Conservation (phyloP, 1,284 basidiomycete genomes). For the Cryptococcus amylolentus region DNA sequence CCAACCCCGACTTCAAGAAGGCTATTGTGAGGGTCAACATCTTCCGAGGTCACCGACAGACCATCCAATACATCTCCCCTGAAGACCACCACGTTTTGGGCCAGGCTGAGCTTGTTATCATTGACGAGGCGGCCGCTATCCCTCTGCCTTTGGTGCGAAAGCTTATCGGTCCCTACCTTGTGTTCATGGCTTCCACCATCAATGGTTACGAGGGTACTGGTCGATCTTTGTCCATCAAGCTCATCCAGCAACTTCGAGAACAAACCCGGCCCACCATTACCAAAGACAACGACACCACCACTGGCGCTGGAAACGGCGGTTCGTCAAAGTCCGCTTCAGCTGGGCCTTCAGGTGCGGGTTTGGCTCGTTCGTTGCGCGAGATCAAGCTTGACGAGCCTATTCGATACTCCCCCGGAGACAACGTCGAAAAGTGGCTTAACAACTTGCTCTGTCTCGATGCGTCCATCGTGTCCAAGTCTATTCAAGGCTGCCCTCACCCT, state of each 20-base stretch:
- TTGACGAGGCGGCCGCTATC: slow-evolving; percentile 98
- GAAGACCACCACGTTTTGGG: slow-evolving; percentile 96
- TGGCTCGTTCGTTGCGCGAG: slow-evolving; percentile 78
- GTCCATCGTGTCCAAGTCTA: slow-evolving; percentile 61
- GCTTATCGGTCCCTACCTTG: slow-evolving; percentile 94
- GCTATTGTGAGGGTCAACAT: slow-evolving; percentile 95
- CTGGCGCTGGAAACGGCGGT: slow-evolving; percentile 18
- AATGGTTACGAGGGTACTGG: slow-evolving; percentile 99
- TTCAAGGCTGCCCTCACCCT: slow-evolving; percentile 86
- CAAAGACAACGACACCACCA: slow-evolving; percentile 54
- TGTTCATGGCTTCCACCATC: slow-evolving; percentile 97
- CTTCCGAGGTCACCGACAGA: slow-evolving; percentile 88
- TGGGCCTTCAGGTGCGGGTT: slow-evolving; percentile 44
- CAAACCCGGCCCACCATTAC: slow-evolving; percentile 63
- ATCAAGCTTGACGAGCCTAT: slow-evolving; percentile 95
- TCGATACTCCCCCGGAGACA: slow-evolving; percentile 82
- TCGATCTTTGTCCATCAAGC: slow-evolving; percentile 92
- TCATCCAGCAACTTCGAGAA: slow-evolving; percentile 94
- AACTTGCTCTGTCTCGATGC: slow-evolving; percentile 88
- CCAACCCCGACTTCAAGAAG: slow-evolving; percentile 90
- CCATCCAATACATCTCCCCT: slow-evolving; percentile 97
- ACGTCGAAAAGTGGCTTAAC: slow-evolving; percentile 94
- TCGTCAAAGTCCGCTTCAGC: slow-evolving; percentile 42
- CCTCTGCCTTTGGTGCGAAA: slow-evolving; percentile 92
- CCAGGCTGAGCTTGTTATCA: slow-evolving; percentile 95